Percentiles rank a stretch among this genome's conserved stretches.
These are phyloP conservation scores for Botrytis sinoallii DNA, from an alignment of 2,329 filamentous ascomycete species.

Conservation along the genomic window DNA sequence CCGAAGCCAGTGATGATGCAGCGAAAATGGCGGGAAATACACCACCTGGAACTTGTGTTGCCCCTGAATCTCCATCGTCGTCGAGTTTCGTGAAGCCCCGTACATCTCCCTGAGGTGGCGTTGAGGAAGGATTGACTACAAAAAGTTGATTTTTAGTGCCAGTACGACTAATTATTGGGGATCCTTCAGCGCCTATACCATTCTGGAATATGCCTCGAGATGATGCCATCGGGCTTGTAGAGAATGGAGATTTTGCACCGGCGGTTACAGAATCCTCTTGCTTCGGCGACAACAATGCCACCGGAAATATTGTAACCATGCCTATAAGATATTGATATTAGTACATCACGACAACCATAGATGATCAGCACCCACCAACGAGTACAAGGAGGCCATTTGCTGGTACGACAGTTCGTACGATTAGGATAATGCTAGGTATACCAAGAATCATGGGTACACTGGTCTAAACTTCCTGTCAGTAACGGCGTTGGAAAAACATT, in stretches of 20 bases:
- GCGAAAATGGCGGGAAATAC: constrained; percentile 29
- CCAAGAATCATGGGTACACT: constrained; percentile 39
- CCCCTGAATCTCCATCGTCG: constrained; percentile 17
- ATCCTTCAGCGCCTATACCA: constrained; percentile 28
- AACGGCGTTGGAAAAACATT: not conserved
- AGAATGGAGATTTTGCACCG: constrained; percentile 37
- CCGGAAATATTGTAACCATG: constrained; percentile 32
- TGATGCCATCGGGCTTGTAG: constrained; percentile 24
- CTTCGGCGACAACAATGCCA: constrained; percentile 28
- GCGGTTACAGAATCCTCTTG: constrained; percentile 31
- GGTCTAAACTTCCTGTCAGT: constrained; percentile 28
- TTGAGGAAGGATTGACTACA: constrained; percentile 36
- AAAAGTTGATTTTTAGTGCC: constrained; percentile 34
- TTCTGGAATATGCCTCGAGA: constrained; percentile 29
- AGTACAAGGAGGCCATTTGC: constrained; percentile 35
- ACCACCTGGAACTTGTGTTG: constrained; percentile 29
- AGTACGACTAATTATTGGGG: constrained; percentile 29
- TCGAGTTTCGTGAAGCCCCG: constrained; percentile 31
- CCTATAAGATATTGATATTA: constrained; percentile 22
- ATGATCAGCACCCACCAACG: constrained; percentile 30
- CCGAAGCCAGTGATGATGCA: constrained; percentile 20
- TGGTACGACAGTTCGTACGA: constrained; percentile 36
- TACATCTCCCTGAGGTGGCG: constrained; percentile 26
- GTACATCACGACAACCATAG: not conserved
- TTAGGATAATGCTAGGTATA: constrained; percentile 30